phyloP scores from a whole-genome alignment of 2,329 filamentous ascomycete genomes.

The Xylariomycetidae sp. region DNA sequence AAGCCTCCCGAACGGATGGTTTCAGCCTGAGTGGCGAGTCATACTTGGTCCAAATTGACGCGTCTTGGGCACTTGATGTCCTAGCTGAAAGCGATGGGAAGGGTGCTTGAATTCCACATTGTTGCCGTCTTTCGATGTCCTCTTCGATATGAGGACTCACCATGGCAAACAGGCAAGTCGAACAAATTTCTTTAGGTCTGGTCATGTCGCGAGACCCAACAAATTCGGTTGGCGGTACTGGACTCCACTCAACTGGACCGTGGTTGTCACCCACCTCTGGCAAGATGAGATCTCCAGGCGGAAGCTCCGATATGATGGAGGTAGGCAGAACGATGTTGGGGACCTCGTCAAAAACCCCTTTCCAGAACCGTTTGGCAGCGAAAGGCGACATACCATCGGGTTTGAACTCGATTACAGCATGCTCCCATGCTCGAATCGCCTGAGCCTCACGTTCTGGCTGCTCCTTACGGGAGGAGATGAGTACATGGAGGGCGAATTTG shows the following conservation, averaged over 20 bases:
- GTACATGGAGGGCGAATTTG: slow-evolving; percentile 13
- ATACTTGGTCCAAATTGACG: background rate
- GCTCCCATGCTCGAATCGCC: slow-evolving; percentile 14
- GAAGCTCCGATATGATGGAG: background rate
- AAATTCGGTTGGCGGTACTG: slow-evolving; percentile 2
- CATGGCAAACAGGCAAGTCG: slow-evolving; percentile 10
- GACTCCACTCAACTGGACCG: slow-evolving; percentile 14
- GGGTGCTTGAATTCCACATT: too few species aligned
- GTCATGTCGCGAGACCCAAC: too few species aligned
- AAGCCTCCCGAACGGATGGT: slow-evolving; percentile 2
- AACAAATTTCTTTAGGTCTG: background rate
- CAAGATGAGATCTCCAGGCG: slow-evolving; percentile 1
- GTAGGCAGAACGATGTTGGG: slow-evolving; percentile 1
- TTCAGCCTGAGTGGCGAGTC: background rate
- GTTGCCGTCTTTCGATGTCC: background rate
- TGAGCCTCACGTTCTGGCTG: slow-evolving; percentile 6
- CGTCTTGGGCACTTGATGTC: too few species aligned
- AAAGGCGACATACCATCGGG: slow-evolving; percentile 4
- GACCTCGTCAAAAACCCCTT: slow-evolving; percentile 2
- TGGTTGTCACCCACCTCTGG: slow-evolving; percentile 2
- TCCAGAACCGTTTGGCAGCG: slow-evolving; percentile 10
- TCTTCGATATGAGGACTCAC: slow-evolving; percentile 1
- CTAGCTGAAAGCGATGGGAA: too few species aligned
- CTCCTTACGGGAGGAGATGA: slow-evolving; percentile 6
- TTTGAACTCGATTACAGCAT: slow-evolving; percentile 10